A percentile compares a stretch with the other conserved stretches of the same genome.
Evolutionary conservation across 352 stramenopile genomes (phyloP).

Genomic region (Hyaloperonospora brassicae): DNA sequence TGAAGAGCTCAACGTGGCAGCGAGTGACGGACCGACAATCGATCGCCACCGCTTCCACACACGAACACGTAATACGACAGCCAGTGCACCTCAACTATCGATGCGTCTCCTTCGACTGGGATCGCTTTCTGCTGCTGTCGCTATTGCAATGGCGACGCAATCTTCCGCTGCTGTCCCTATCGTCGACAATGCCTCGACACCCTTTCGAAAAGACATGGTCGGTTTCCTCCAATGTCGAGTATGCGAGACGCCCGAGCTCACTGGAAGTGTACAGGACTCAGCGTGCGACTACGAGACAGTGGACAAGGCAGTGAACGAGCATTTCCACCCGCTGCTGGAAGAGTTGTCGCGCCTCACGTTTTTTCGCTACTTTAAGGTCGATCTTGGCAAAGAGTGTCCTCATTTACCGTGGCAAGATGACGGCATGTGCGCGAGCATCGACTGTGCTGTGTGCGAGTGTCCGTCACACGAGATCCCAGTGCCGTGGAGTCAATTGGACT

Average conservation of each 20-base stretch:
- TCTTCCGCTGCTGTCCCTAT: not conserved
- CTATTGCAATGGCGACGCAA: conserved; percentile 3
- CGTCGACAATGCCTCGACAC: conserved; percentile 4
- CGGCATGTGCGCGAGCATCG: conserved; percentile 83
- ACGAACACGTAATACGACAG: conserved; percentile 5
- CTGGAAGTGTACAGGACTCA: conserved; percentile 73
- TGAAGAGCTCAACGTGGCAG: too few species aligned
- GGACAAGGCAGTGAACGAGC: conserved; percentile 66
- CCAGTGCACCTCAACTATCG: not conserved
- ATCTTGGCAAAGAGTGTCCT: conserved; percentile 83
- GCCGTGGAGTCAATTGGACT: conserved; percentile 67
- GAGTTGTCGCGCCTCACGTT: conserved; percentile 79
- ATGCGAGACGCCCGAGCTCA: conserved; percentile 73
- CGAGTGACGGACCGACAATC: too few species aligned
- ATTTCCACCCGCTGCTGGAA: conserved; percentile 76
- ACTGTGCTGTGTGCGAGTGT: conserved; percentile 88
- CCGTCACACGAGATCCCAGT: conserved; percentile 77
- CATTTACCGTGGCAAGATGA: conserved; percentile 84
- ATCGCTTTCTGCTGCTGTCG: conserved; percentile 2
- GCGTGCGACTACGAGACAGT: conserved; percentile 82
- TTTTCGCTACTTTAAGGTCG: conserved; percentile 92
- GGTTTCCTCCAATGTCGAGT: conserved; percentile 75
- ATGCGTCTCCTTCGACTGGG: conserved; percentile 7
- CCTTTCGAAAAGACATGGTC: conserved; percentile 62
- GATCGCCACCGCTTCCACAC: too few species aligned